phyloP scores from a whole-genome alignment of 2,329 filamentous ascomycete genomes.

The Beauveria rudraprayagi region DNA sequence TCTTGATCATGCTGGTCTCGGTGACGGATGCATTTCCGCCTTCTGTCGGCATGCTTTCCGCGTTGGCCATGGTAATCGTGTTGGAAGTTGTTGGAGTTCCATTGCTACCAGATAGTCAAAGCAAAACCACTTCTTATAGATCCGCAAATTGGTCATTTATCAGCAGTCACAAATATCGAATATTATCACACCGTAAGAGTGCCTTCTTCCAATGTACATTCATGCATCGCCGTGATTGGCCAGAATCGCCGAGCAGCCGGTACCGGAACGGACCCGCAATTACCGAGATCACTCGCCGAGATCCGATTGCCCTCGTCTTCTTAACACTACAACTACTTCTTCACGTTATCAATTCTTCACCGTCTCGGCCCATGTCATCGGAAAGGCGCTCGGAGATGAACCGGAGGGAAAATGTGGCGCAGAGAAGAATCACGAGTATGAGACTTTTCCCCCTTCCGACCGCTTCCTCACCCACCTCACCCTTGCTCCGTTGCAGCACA shows the following conservation, averaged over 20 bases:
- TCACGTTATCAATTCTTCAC: neutral
- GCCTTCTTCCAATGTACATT: neutral
- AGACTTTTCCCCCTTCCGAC: neutral
- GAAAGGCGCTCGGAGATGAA: neutral
- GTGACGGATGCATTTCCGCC: slow-evolving; percentile 12
- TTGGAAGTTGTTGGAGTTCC: neutral
- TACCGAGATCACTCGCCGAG: neutral
- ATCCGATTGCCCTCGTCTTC: neutral
- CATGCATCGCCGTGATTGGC: slow-evolving; percentile 10
- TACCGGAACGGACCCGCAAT: neutral
- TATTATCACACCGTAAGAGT: neutral
- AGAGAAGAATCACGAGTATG: neutral
- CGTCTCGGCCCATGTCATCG: neutral
- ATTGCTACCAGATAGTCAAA: neutral
- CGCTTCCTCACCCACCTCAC: neutral
- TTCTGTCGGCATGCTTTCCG: slow-evolving; percentile 13
- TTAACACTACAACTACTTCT: neutral
- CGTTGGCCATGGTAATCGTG: neutral
- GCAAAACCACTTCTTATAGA: neutral
- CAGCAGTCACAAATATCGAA: neutral
- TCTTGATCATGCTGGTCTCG: neutral
- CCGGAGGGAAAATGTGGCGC: neutral
- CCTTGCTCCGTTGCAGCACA: neutral
- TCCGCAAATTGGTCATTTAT: neutral
- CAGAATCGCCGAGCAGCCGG: slow-evolving; percentile 2